Percentiles rank a stretch among this genome's conserved stretches.
Conservation (phyloP, 1,284 basidiomycete genomes). For the Dichomitus squalens region DNA sequence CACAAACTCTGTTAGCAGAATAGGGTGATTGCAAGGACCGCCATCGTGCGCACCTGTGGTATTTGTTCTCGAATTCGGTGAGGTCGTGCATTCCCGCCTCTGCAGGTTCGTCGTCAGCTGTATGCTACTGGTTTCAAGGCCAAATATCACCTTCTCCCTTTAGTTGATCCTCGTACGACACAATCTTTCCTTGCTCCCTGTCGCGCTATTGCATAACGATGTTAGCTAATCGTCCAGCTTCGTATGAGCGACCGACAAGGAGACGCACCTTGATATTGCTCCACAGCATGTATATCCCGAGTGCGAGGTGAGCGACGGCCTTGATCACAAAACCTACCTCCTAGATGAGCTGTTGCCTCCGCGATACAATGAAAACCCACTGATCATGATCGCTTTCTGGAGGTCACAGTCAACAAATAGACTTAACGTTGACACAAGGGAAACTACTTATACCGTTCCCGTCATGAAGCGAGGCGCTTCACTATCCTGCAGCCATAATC, state of each 20-base stretch:
- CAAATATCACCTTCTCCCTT: slow-evolving; percentile 15
- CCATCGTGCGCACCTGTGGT: slow-evolving; percentile 18
- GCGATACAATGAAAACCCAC: background rate
- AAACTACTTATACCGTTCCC: background rate
- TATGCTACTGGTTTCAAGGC: no score
- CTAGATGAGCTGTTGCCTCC: background rate
- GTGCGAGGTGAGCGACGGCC: slow-evolving; percentile 9
- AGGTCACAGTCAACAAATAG: background rate
- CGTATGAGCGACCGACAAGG: background rate
- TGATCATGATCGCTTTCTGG: slow-evolving; percentile 14
- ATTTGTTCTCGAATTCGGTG: slow-evolving; percentile 25
- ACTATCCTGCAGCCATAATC: background rate
- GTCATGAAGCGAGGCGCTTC: background rate
- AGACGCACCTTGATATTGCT: slow-evolving; percentile 12
- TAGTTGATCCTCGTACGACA: slow-evolving; percentile 11
- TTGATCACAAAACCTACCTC: slow-evolving; percentile 11
- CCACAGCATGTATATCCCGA: slow-evolving; percentile 16
- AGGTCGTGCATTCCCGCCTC: slow-evolving; percentile 29
- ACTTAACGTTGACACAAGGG: no score
- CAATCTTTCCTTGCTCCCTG: slow-evolving; percentile 4
- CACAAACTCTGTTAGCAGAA: no score
- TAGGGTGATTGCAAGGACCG: no score
- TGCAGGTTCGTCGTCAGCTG: background rate
- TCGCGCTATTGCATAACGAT: slow-evolving; percentile 3
- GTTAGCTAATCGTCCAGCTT: background rate